These are phyloP conservation scores for Coelastrella sp. DNA, from an alignment of 139 green algal genomes.

Conservation along the genomic window DNA sequence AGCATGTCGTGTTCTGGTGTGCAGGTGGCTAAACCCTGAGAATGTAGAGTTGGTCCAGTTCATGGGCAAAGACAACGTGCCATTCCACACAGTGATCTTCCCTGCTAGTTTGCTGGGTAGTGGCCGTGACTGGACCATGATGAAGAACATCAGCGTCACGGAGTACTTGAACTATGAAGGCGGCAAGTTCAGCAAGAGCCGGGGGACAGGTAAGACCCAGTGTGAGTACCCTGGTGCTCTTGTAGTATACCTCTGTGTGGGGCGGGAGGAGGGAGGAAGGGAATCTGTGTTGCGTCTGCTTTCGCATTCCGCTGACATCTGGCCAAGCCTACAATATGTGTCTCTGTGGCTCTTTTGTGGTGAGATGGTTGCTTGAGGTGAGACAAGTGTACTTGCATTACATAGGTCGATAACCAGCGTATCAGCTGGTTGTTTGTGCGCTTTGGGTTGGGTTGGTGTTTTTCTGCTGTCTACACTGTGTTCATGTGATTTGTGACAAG, in stretches of 20 bases:
- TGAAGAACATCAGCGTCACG: constrained; percentile 95
- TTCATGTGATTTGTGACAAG: too few relatives aligned
- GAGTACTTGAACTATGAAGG: constrained; percentile 99
- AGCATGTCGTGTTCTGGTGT: neutral
- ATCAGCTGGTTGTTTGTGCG: too few relatives aligned
- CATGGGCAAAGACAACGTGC: constrained; percentile 99
- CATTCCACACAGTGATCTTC: constrained; percentile 99
- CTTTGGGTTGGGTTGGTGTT: too few relatives aligned
- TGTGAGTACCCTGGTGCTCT: neutral
- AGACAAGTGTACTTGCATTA: too few relatives aligned
- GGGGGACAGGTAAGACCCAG: constrained; percentile 76
- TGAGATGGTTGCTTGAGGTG: too few relatives aligned
- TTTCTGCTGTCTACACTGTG: too few relatives aligned
- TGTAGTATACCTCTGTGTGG: neutral
- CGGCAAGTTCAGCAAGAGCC: constrained; percentile 96
- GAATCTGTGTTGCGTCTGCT: too few relatives aligned
- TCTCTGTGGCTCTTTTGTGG: too few relatives aligned
- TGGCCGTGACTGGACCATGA: constrained; percentile 92
- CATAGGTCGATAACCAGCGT: too few relatives aligned
- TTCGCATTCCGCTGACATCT: too few relatives aligned
- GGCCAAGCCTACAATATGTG: too few relatives aligned
- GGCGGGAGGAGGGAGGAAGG: too few relatives aligned
- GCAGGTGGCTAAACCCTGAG: constrained; percentile 51
- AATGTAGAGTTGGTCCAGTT: constrained; percentile 99
- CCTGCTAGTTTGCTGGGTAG: constrained; percentile 88